These are phyloP conservation scores for Schizochytrium sp. DNA, from an alignment of 108 stramenopile genomes.

Conservation along the genomic window DNA sequence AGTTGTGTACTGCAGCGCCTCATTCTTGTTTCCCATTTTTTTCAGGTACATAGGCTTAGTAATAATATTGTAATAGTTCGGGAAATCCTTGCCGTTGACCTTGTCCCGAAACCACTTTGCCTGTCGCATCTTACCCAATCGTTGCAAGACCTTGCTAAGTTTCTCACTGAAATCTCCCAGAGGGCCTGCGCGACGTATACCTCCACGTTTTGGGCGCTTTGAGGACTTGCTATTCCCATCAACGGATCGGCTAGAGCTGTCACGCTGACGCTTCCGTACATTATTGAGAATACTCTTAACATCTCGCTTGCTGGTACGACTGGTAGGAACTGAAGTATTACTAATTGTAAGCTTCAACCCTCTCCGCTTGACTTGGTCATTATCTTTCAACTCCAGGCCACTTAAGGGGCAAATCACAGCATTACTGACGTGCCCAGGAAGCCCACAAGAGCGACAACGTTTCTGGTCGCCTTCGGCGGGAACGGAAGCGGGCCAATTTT, in stretches of 20 bases:
- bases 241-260: too few relatives aligned
- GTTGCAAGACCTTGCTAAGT: neutral
- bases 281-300: too few relatives aligned
- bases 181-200: neutral
- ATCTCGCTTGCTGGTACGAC: neutral
- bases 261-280: too few relatives aligned
- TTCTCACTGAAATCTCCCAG: neutral
- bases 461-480: constrained; percentile 1
- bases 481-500: constrained; percentile 24
- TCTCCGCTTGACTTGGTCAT: neutral
- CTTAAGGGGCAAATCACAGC: constrained; percentile 2
- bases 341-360: neutral
- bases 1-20: constrained; percentile 27
- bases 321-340: neutral
- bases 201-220: constrained; percentile 26
- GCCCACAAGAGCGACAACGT: constrained; percentile 3
- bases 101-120: constrained; percentile 36
- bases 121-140: neutral
- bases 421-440: constrained; percentile 20
- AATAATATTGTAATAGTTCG: constrained; percentile 25
- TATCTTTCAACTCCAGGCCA: constrained; percentile 1
- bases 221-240: neutral
- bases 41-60: constrained; percentile 53
- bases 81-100: neutral
- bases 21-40: neutral